Evolutionary conservation across 306 rosid genomes (phyloP), one percentile per base, ranked within the genome.

Genomic region (Vigna hirtella): DNA sequence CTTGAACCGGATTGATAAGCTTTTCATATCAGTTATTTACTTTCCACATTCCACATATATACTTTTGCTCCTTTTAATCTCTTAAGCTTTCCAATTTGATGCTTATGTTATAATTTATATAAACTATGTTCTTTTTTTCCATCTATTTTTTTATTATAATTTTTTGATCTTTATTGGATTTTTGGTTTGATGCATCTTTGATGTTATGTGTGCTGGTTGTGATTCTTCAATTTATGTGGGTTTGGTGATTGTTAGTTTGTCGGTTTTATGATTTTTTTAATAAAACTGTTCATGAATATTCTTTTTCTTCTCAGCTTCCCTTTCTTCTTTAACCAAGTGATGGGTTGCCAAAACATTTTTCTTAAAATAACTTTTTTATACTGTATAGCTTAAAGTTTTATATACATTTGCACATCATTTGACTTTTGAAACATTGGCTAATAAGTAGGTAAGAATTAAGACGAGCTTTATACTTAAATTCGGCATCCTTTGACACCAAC

Each of bases 161-260:
- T 43, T 43, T 43, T 43, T 0, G 48, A 43, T 9, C 14, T 45
- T 45, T 45, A 12, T 45, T 45, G 50, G 50, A 45, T 45, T 28
- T 26, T 12, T 11, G 0, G 40, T 58, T 56, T 56, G 34, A 58
- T 24, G 65, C 16, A 14, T 73, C 12, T 57, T 24, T 73, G 30
- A 9, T 72, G 9, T 38, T 16, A 57, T 58, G 17, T 3, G 32
- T 2, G 7, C 38, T 22, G 47, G 9, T 40, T 50, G 7, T 64
- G 64, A 34, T 62, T 65, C 72, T 52, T 64, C 16, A 22, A 14
- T 32, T 76, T 49, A 53, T 14, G 59, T 43, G 58, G 7, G 18
- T 32, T 18, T 30, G 14, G 70, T 62, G 24, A 75, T 62, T 49
- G 59, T 49, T 32, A 26, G 63, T 30, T 30, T 40, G 58, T 73